Evolutionary conservation across 805 yeast genomes (phyloP).

Genomic region (Candida loeiensis): DNA sequence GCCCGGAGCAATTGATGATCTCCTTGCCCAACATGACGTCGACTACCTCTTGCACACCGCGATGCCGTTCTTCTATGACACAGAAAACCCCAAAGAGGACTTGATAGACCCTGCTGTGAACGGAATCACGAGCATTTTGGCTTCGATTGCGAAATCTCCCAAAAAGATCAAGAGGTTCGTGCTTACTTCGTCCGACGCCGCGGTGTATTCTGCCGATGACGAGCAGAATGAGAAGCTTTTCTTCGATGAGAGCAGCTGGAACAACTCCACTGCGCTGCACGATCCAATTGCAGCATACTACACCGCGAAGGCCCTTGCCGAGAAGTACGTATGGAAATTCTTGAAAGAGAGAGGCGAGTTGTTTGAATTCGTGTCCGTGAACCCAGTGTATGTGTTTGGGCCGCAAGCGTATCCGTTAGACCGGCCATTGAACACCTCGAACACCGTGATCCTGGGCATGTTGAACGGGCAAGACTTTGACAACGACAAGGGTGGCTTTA

Average conservation of each 20-base stretch:
- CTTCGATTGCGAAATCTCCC: constrained; percentile 40
- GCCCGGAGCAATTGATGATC: constrained; percentile 46
- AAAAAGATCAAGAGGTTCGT: constrained; percentile 47
- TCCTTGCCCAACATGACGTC: constrained; percentile 38
- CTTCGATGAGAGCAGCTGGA: constrained; percentile 40
- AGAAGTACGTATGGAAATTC: constrained; percentile 24
- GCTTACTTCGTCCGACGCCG: constrained; percentile 53
- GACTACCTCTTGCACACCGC: constrained; percentile 50
- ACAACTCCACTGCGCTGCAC: constrained; percentile 31
- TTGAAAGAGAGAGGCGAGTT: constrained; percentile 5
- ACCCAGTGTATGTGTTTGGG: constrained; percentile 18
- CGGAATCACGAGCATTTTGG: constrained; percentile 51
- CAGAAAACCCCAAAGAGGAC: constrained; percentile 45
- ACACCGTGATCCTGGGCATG: constrained; percentile 19
- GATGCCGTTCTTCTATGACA: constrained; percentile 42
- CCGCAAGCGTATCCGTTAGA: constrained; percentile 15
- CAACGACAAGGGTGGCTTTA: constrained; percentile 14
- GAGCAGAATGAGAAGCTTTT: constrained; percentile 29
- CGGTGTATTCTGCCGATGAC: constrained; percentile 33
- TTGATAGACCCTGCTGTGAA: constrained; percentile 55
- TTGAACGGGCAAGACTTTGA: constrained; percentile 16
- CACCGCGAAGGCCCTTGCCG: constrained; percentile 31
- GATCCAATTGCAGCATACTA: constrained; percentile 39
- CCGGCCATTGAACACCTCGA: constrained; percentile 23
- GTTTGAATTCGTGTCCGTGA: constrained; percentile 25